These are phyloP conservation scores for Plasmodium fragile DNA, from an alignment of 169 alveolate genomes.

Conservation along the genomic window DNA sequence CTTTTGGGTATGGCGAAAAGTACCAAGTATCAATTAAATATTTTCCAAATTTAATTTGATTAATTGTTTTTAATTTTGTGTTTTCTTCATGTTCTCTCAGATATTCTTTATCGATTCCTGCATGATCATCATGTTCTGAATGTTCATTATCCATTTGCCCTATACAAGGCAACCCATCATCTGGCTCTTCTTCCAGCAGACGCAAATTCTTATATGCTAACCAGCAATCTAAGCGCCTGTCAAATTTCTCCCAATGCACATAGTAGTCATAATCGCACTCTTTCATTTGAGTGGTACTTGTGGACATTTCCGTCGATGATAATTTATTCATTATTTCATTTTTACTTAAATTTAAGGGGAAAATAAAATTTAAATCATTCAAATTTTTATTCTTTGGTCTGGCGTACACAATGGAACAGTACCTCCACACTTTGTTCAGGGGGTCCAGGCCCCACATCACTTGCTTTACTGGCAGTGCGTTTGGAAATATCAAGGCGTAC, in stretches of 20 bases:
- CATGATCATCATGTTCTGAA: slow-evolving; percentile 85
- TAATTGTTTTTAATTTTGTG: slow-evolving; percentile 95
- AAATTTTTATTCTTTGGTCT: slow-evolving; percentile 69
- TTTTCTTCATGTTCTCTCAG: slow-evolving; percentile 95
- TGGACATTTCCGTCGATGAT: slow-evolving; percentile 63
- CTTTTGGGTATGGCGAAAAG: slow-evolving; percentile 98
- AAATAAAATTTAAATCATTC: slow-evolving; percentile 14
- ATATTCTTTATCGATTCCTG: slow-evolving; percentile 93
- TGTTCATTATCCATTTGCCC: slow-evolving; percentile 78
- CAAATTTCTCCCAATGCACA: slow-evolving; percentile 91
- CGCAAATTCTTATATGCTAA: slow-evolving; percentile 87
- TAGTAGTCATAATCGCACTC: slow-evolving; percentile 90
- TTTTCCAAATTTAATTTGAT: slow-evolving; percentile 94
- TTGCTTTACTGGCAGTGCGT: slow-evolving; percentile 83
- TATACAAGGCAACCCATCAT: slow-evolving; percentile 77
- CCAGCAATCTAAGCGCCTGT: slow-evolving; percentile 92
- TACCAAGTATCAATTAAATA: slow-evolving; percentile 97
- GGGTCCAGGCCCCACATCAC: slow-evolving; percentile 85
- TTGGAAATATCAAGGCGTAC: slow-evolving; percentile 79
- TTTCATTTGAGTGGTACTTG: slow-evolving; percentile 1
- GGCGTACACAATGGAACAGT: slow-evolving; percentile 84
- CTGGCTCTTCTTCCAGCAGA: slow-evolving; percentile 86
- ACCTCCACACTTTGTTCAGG: slow-evolving; percentile 80
- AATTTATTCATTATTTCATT: slow-evolving; percentile 27
- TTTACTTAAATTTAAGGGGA: slow-evolving; percentile 4